phyloP scores from a whole-genome alignment of 2,329 filamentous ascomycete species.

The Ophiostoma sp. region DNA sequence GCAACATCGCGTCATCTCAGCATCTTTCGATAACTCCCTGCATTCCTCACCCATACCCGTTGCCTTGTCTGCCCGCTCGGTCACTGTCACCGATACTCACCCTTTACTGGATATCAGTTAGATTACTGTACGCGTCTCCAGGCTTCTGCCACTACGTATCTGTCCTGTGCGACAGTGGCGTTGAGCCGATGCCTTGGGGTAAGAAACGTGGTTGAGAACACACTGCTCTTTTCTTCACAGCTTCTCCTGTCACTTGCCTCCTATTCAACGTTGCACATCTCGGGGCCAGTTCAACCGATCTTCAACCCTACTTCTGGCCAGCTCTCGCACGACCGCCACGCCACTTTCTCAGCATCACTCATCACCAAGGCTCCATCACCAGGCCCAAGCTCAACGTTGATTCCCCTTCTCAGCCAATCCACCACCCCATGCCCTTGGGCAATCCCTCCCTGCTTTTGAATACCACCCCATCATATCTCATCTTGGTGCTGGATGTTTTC shows the following conservation, averaged over 20 bases:
- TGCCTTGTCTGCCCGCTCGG: too few relatives aligned
- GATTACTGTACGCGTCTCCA: neutral
- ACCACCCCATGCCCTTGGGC: neutral
- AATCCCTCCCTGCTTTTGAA: neutral
- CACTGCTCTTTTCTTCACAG: neutral
- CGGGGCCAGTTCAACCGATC: neutral
- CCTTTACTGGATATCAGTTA: neutral
- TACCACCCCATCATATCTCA: too few relatives aligned
- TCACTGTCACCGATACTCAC: neutral
- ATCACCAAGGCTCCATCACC: neutral
- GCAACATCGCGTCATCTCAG: neutral
- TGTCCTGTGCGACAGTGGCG: slow-evolving; percentile 19
- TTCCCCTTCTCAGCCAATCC: neutral
- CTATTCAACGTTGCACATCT: neutral
- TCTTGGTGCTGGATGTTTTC: too few relatives aligned
- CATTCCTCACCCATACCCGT: neutral
- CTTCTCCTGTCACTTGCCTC: neutral
- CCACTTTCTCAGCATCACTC: slow-evolving; percentile 19
- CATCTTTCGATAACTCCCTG: neutral
- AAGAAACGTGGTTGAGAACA: neutral
- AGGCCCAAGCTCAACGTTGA: slow-evolving; percentile 8
- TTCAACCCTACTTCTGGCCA: slow-evolving; percentile 2
- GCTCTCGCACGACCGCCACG: slow-evolving; percentile 19
- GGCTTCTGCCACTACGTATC: neutral
- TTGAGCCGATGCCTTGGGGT: slow-evolving; percentile 18